Evolutionary conservation across 179 eudicot genomes (phyloP).

Genomic region (Patellifolia procumbens): DNA sequence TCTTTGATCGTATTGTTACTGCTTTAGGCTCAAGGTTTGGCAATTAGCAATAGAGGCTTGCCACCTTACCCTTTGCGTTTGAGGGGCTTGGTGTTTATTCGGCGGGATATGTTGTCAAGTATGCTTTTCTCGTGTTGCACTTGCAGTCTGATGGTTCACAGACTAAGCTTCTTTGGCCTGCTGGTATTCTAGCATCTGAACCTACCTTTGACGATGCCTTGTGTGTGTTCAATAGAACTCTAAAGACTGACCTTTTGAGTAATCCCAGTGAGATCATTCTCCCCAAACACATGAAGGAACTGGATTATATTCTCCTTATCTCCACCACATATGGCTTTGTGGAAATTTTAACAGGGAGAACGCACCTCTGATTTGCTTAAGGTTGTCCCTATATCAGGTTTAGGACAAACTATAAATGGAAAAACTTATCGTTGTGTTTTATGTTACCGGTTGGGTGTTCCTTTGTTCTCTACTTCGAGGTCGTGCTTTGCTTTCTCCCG

Average conservation of each 20-base stretch:
- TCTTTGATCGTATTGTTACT: too few species aligned
- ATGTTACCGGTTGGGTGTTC: too few species aligned
- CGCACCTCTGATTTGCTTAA: too few species aligned
- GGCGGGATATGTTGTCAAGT: neutral
- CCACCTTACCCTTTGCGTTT: neutral
- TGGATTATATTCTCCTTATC: neutral
- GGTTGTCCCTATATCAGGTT: too few species aligned
- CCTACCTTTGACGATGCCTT: too few species aligned
- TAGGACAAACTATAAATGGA: too few species aligned
- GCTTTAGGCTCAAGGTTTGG: too few species aligned
- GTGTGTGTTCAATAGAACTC: too few species aligned
- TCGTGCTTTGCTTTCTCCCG: neutral
- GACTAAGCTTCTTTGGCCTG: neutral
- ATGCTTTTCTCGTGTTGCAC: neutral
- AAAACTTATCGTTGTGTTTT: too few species aligned
- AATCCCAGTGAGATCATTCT: neutral
- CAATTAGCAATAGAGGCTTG: too few species aligned
- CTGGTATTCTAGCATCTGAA: neutral
- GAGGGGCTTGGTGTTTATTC: neutral
- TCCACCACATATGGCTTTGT: neutral
- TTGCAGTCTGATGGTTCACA: too few species aligned
- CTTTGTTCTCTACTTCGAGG: neutral
- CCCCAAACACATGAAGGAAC: neutral
- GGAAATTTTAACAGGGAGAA: conserved; percentile 1
- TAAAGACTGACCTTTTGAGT: neutral